phyloP scores from a whole-genome alignment of 2,329 filamentous ascomycete species.

The Phaeosphaeriaceae sp. region DNA sequence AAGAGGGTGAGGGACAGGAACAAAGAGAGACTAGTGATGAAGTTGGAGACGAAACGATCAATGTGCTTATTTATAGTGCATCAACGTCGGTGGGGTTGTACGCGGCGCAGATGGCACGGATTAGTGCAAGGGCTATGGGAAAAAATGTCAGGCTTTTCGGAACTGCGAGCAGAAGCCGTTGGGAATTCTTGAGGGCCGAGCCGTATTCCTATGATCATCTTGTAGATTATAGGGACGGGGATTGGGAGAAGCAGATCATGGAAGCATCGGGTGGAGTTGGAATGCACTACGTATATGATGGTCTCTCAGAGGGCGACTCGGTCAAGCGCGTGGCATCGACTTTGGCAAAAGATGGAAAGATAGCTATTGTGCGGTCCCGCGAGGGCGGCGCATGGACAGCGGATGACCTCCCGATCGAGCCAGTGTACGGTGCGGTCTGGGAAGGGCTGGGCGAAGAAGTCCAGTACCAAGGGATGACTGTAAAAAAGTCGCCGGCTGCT shows the following conservation, averaged over 20 bases:
- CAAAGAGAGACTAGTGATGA: neutral
- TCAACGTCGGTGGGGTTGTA: constrained; percentile 45
- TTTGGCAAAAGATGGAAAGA: constrained; percentile 30
- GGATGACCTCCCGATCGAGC: constrained; percentile 38
- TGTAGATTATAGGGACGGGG: constrained; percentile 48
- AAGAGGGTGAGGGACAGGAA: neutral
- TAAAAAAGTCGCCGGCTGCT: constrained; percentile 23
- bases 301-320: constrained; percentile 50
- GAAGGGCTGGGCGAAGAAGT: constrained; percentile 52
- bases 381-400: constrained; percentile 38
- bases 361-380: constrained; percentile 39
- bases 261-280: constrained; percentile 29
- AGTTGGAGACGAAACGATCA: constrained; percentile 3
- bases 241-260: constrained; percentile 45
- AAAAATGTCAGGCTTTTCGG: constrained; percentile 32
- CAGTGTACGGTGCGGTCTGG: constrained; percentile 53
- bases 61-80: constrained; percentile 43
- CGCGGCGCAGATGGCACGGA: constrained; percentile 40
- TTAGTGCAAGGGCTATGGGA: constrained; percentile 21
- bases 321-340: constrained; percentile 41
- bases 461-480: constrained; percentile 44
- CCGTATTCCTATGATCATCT: constrained; percentile 51
- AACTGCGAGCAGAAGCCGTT: constrained; percentile 30
- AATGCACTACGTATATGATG: constrained; percentile 49
- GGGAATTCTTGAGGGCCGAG: constrained; percentile 31